Percentiles rank a stretch among this genome's conserved stretches.
Evolutionary conservation across 2,329 filamentous ascomycete genomes (phyloP).

Genomic region (Sarocladium strictum): DNA sequence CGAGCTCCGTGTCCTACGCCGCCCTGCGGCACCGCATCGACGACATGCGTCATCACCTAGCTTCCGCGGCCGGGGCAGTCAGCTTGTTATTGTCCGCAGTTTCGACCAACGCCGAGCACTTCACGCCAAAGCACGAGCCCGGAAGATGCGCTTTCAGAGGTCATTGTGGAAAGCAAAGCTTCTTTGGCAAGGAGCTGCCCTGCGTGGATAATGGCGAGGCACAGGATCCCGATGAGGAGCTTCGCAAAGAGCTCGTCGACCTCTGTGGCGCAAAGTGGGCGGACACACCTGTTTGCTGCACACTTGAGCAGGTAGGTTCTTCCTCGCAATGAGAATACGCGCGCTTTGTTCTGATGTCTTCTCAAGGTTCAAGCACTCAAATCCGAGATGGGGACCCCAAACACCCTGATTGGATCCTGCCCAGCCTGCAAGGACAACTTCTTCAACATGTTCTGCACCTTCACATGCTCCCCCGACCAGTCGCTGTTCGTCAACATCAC

Average conservation of each 20-base stretch:
- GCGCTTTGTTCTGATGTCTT: slow-evolving; percentile 6
- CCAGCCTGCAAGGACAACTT: slow-evolving; percentile 98
- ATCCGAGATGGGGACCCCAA: slow-evolving; percentile 79
- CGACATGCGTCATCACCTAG: slow-evolving; percentile 26
- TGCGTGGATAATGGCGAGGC: slow-evolving; percentile 89
- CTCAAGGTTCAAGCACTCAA: slow-evolving; percentile 69
- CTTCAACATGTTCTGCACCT: slow-evolving; percentile 96
- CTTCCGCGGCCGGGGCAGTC: slow-evolving; percentile 24
- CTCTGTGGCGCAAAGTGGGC: slow-evolving; percentile 87
- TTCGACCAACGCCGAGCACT: slow-evolving; percentile 21
- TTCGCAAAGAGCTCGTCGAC: slow-evolving; percentile 71
- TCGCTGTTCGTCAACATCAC: slow-evolving; percentile 95
- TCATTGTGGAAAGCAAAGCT: slow-evolving; percentile 83
- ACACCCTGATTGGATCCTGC: slow-evolving; percentile 84
- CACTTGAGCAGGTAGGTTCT: slow-evolving; percentile 61
- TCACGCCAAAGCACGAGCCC: slow-evolving; percentile 67
- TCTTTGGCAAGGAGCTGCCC: slow-evolving; percentile 84
- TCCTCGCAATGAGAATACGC: too few species aligned
- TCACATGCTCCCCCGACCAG: slow-evolving; percentile 96
- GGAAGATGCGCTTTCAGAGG: slow-evolving; percentile 88
- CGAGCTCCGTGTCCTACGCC: not conserved
- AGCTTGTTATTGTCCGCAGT: slow-evolving; percentile 22
- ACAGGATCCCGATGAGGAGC: slow-evolving; percentile 62
- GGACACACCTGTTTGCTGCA: slow-evolving; percentile 79
- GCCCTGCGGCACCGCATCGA: slow-evolving; percentile 4